These are phyloP conservation scores for Rhizophagus clarus DNA, from an alignment of 192 early-diverging fungal species.

Conservation along the genomic window DNA sequence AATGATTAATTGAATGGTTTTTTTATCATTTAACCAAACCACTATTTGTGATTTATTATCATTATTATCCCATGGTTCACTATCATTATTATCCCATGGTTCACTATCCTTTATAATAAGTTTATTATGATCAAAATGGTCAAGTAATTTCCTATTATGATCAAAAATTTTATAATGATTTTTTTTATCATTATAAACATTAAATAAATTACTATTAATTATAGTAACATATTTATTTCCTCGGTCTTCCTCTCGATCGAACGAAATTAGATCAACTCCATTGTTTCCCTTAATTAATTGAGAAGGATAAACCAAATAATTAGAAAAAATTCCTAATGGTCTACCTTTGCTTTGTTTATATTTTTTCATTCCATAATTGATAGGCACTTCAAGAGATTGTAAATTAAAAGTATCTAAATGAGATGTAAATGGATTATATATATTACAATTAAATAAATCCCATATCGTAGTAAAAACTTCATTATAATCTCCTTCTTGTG, in stretches of 20 bases:
- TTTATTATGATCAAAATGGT: background rate
- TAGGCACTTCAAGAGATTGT: background rate
- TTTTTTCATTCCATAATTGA: no score
- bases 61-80: conserved; percentile 5
- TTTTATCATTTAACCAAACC: background rate
- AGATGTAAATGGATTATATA: background rate
- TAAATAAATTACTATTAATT: background rate
- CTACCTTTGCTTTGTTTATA: no score
- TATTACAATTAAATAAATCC: conserved; percentile 14
- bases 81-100: conserved; percentile 3
- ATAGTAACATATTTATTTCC: background rate
- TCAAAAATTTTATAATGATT: background rate
- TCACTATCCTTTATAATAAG: conserved; percentile 6
- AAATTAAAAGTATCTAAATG: background rate
- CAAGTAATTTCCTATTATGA: conserved; percentile 4
- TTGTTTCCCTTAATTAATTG: no score
- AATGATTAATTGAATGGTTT: conserved; percentile 3
- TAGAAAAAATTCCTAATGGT: no score
- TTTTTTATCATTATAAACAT: no score
- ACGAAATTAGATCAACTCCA: no score
- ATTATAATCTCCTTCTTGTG: background rate
- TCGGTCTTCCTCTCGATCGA: background rate
- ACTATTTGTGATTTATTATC: background rate
- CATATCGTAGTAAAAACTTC: background rate
- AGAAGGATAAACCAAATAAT: no score